Evolutionary conservation across 2,329 filamentous ascomycete species (phyloP).

Genomic region (Exophiala lecanii-corni): DNA sequence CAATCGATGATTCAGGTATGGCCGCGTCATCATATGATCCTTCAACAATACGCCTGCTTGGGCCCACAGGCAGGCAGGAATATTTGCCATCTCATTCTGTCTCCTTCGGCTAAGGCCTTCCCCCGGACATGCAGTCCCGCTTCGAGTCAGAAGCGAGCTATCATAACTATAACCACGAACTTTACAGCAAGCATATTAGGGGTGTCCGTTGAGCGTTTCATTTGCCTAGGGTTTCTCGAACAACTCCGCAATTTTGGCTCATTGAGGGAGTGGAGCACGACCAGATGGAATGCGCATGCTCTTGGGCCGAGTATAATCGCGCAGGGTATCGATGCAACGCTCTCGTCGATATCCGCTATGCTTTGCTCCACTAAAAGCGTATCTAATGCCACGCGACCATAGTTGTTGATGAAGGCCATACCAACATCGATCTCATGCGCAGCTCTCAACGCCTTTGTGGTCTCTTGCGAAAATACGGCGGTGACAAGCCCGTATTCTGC

Average conservation of each 20-base stretch:
- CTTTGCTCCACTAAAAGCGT: conserved; percentile 71
- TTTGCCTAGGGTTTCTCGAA: not conserved
- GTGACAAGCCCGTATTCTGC: conserved; percentile 50
- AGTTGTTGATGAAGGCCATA: conserved; percentile 56
- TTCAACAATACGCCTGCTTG: no score
- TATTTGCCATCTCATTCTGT: no score
- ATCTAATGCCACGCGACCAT: conserved; percentile 20
- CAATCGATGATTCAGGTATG: no score
- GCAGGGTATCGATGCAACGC: conserved; percentile 48
- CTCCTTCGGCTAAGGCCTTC: no score
- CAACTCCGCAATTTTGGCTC: not conserved
- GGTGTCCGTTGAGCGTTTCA: not conserved
- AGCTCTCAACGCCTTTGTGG: conserved; percentile 47
- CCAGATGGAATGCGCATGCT: conserved; percentile 38
- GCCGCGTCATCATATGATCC: no score
- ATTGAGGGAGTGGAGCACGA: not conserved
- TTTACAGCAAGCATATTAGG: no score
- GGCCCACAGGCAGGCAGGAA: no score
- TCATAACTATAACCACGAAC: no score
- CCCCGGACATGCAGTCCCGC: no score
- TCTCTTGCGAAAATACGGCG: conserved; percentile 54
- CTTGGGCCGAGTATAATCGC: conserved; percentile 61
- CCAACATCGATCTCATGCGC: conserved; percentile 53
- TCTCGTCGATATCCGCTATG: conserved; percentile 74
- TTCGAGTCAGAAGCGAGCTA: no score